phyloP scores from a whole-genome alignment of 768 basidiomycete genomes.

The Suillus brevipes region DNA sequence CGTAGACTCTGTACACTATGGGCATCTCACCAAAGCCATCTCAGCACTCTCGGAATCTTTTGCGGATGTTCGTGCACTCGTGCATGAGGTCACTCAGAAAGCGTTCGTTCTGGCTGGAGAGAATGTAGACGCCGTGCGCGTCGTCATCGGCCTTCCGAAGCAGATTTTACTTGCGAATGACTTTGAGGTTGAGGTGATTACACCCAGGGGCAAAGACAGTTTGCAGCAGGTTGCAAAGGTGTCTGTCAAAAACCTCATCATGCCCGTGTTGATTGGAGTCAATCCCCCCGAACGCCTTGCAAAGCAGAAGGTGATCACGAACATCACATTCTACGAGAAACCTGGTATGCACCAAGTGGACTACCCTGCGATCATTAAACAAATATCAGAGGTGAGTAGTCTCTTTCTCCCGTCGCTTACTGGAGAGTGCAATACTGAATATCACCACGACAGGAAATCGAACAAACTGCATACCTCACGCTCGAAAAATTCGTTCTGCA shows the following conservation, averaged over 20 bases:
- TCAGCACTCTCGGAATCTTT: background rate
- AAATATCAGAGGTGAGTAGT: conserved; percentile 27
- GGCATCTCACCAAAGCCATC: conserved; percentile 27
- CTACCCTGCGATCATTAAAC: conserved; percentile 38
- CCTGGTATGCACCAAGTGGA: conserved; percentile 28
- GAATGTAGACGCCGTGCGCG: conserved; percentile 37
- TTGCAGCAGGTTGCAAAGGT: conserved; percentile 27
- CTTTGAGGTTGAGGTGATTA: conserved; percentile 42
- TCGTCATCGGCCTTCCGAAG: conserved; percentile 47
- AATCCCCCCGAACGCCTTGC: conserved; percentile 67
- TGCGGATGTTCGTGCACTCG: conserved; percentile 17
- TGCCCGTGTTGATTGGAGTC: conserved; percentile 66
- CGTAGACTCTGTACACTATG: conserved; percentile 38
- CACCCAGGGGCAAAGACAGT: conserved; percentile 5
- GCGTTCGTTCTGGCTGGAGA: conserved; percentile 42
- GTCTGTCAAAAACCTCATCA: conserved; percentile 45
- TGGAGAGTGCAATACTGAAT: background rate
- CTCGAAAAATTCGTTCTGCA: conserved; percentile 58
- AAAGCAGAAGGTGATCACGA: conserved; percentile 62
- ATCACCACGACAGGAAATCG: conserved; percentile 41
- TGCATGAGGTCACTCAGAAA: conserved; percentile 36
- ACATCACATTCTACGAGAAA: conserved; percentile 46
- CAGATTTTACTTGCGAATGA: conserved; percentile 50
- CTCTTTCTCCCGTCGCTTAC: background rate
- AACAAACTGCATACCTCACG: conserved; percentile 53